Evolutionary conservation across 768 basidiomycete genomes (phyloP), one percentile per base, ranked within the genome.

Genomic region (Suillus plorans): DNA sequence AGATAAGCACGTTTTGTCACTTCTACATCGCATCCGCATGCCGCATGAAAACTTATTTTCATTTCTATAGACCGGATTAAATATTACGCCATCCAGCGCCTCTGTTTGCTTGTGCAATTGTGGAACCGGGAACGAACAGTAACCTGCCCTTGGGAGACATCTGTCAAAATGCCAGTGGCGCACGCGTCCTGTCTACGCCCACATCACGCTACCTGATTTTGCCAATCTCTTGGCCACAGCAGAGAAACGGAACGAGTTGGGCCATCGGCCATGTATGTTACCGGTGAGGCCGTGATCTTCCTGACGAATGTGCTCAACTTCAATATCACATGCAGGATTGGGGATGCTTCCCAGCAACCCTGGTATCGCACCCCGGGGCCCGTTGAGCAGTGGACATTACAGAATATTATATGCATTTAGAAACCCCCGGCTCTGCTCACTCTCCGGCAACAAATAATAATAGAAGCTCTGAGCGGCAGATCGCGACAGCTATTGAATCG

Each of bases 81-180:
- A 25, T 18, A 16, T 41, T 57, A 25, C 9, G 25, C 22, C 16
- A 28, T 39, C 25, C 37, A 25, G 57, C 7, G 22, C 37, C 37
- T 25, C 37, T 37, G 1, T n/a, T 16, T n/a, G 5, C 34, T 36
- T 37, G 20, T 58, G 18, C 39, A 20, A 41, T 28, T 41, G 18
- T 58, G 25, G 18, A 42, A 28, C 39, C 18, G 5, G 10, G 25
- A 39, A 22, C 14, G 25, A 58, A 41, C 0, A 25, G 41, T 41
- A 37, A 20, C 18, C 58, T 6, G 25, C 58, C 41, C 16, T 58
- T 41, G 16, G 13, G 0, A 58, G 16, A 59, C 58, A 59, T 59
- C 58, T 44, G 58, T 59, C 41, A 59, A 20, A 59, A 59, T 12
- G 53, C 20, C 53, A 55, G 12, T 55, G 34, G 34, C 53, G 53